Percentiles rank a stretch among this genome's conserved stretches.
These are phyloP conservation scores for Spencermartinsiella ligniputridi DNA, from an alignment of 1,139 yeast species.

Conservation along the genomic window DNA sequence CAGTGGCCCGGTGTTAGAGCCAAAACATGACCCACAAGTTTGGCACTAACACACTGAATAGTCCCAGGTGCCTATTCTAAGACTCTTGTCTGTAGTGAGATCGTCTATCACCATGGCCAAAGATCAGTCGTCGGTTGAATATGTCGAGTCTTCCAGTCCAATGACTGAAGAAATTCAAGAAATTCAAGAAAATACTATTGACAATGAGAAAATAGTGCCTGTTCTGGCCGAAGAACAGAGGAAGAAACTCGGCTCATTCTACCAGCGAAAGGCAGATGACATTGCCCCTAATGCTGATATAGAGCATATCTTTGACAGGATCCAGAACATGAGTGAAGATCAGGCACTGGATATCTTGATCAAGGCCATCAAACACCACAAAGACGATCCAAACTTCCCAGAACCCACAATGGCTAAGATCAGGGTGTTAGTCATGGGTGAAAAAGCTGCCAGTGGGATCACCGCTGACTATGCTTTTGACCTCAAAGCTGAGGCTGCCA, in stretches of 20 bases:
- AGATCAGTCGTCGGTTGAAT: constrained; percentile 1
- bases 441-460: constrained; percentile 31
- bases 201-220: not conserved
- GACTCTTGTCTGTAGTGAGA: no score
- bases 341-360: constrained; percentile 43
- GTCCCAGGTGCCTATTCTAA: no score
- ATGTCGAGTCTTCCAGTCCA: constrained; percentile 1
- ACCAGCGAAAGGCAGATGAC: constrained; percentile 5
- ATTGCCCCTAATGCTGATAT: constrained; percentile 12
- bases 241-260: constrained; percentile 3
- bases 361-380: constrained; percentile 40
- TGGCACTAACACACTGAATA: no score
- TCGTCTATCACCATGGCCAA: constrained; percentile 1
- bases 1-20: not conserved
- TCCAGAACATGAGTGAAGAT: constrained; percentile 36
- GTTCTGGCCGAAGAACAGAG: constrained; percentile 3
- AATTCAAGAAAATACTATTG: not conserved
- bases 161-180: not conserved
- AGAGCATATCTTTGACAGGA: constrained; percentile 39
- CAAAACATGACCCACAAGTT: not conserved
- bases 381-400: constrained; percentile 50
- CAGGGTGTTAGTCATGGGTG: constrained; percentile 16
- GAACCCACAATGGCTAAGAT: constrained; percentile 20
- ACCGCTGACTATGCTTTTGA: constrained; percentile 24
- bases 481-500: constrained; percentile 37